Evolutionary conservation across 768 basidiomycete species (phyloP).

Genomic region (Gymnopilus junonius): DNA sequence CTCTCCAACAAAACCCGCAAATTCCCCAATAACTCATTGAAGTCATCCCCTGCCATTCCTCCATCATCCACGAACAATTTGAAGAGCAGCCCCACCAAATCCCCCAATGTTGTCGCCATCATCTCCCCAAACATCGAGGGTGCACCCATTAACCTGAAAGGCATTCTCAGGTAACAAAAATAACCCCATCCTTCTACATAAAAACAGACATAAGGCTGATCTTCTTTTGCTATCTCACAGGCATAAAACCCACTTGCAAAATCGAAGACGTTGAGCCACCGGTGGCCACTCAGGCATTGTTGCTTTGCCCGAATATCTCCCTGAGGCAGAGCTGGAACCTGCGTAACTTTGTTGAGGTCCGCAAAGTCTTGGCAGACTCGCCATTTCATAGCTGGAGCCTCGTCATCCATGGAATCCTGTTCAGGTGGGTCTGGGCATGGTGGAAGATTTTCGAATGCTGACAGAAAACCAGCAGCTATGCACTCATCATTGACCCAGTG

Average conservation of each 20-base stretch:
- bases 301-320: constrained; percentile 46
- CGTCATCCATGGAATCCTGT: background rate
- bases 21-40: constrained; percentile 29
- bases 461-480: constrained; percentile 24
- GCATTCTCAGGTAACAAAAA: constrained; percentile 38
- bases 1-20: constrained; percentile 29
- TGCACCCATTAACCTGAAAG: constrained; percentile 44
- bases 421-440: constrained; percentile 15
- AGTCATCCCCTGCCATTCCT: constrained; percentile 32
- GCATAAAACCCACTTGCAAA: constrained; percentile 42
- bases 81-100: constrained; percentile 29
- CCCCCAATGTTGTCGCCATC: constrained; percentile 27
- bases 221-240: constrained; percentile 15
- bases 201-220: constrained; percentile 35
- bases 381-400: constrained; percentile 30
- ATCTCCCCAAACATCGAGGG: constrained; percentile 38
- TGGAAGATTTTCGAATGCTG: constrained; percentile 22
- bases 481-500: constrained; percentile 40
- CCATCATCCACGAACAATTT: constrained; percentile 47
- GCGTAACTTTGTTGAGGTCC: constrained; percentile 35
- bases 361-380: constrained; percentile 41
- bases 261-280: constrained; percentile 39
- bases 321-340: constrained; percentile 34
- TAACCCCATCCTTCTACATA: constrained; percentile 42
- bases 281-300: constrained; percentile 35